phyloP scores from a whole-genome alignment of 2,329 filamentous ascomycete genomes.

The Cordyceps javanica region DNA sequence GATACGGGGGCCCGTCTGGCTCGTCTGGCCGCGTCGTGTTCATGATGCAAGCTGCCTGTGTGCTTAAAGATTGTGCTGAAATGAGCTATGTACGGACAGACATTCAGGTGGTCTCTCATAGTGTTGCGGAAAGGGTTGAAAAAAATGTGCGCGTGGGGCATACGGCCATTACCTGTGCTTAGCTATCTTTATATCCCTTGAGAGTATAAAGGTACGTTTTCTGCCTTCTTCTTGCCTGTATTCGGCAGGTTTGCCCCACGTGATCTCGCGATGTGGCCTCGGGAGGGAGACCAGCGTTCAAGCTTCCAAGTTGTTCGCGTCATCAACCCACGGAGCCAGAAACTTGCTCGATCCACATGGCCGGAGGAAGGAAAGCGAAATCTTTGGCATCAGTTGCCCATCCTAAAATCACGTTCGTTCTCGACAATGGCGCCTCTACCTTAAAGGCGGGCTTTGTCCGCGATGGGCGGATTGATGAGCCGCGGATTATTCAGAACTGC shows the following conservation, averaged over 20 bases:
- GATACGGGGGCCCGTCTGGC: constrained; percentile 14
- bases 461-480: constrained; percentile 43
- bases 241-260: not conserved
- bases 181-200: too few relatives aligned
- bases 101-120: too few relatives aligned
- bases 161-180: too few relatives aligned
- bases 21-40: not conserved
- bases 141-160: too few relatives aligned
- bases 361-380: constrained; percentile 47
- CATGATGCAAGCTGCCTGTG: not conserved
- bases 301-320: not conserved
- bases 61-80: too few relatives aligned
- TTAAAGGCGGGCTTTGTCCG: constrained; percentile 81
- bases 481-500: constrained; percentile 76
- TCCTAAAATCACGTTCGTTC: constrained; percentile 66
- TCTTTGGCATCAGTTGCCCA: constrained; percentile 39
- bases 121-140: too few relatives aligned
- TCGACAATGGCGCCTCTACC: constrained; percentile 90
- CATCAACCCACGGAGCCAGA: not conserved
- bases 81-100: too few relatives aligned
- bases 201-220: too few relatives aligned
- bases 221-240: too few relatives aligned
- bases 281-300: not conserved
- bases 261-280: not conserved
- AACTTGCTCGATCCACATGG: constrained; percentile 25